Base-by-base conservation (phyloP, 345 rosid genomes). In the Brassica incana region DNA sequence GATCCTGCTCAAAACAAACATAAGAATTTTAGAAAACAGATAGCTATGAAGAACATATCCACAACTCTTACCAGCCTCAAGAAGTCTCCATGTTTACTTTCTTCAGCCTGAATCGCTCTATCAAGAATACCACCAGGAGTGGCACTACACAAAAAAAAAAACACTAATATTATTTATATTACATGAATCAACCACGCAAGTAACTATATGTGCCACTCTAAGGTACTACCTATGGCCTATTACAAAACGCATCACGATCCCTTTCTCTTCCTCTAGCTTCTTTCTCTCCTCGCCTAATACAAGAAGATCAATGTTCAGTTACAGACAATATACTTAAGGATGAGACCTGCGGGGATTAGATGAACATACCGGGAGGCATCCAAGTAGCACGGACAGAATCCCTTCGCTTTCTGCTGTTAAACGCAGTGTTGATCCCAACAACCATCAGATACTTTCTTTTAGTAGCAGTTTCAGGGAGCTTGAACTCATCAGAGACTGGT, bases 261-360 rank as follows among this genome's bases (percentile, higher is more conserved):
- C 99, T 88, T 95, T 95, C 88, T 93, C 97, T 86, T 93, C 93
- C 84, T 95, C 98, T 0, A 93, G 97, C 83, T 89, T 90, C 88
- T 85, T 93, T 81, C 94, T 86, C 71, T 90, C 88, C 54, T 87
- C 92, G 64, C 96, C 99, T 95, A 82, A 73, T 50, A 5, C 0
- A 33, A 54, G 58, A 35, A 64, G 25, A 77, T 8, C 5, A 3
- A 30, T 20, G 67, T 30, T 75, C 23, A 80, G 80, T 70, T 23
- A 8, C 62, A 76, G 14, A 65, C 40, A 29, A 29, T 64, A 30
- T n/a, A 76, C 27, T 45, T 1, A 66, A 15, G 45, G 23, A 60
- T 77, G 35, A 67, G 60, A 67, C 11, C 2, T 48, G 29, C 0
- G 45, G 30, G 45, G 11, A 32, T 27, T 32, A 10, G 74, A 68